phyloP scores from a whole-genome alignment of 331 rosid species.

The Pyracantha coccinea region DNA sequence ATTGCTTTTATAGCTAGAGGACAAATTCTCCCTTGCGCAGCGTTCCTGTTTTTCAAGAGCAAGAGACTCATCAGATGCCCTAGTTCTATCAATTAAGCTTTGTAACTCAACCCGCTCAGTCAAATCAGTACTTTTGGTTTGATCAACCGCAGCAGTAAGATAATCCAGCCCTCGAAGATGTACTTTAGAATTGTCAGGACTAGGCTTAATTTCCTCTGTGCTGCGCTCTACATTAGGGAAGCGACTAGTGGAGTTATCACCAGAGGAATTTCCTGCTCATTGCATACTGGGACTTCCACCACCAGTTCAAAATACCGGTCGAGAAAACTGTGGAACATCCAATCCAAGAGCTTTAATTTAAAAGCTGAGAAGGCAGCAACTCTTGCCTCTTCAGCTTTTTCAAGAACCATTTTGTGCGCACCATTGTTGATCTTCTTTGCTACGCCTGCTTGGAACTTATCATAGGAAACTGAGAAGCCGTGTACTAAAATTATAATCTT shows the following conservation, averaged over 20 bases:
- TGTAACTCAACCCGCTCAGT: slow-evolving; percentile 16
- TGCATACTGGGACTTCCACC: slow-evolving; percentile 33
- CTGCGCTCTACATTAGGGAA: too few relatives aligned
- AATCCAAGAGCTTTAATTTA: slow-evolving; percentile 85
- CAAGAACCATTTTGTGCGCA: too few relatives aligned
- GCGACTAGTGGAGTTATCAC: slow-evolving; percentile 44
- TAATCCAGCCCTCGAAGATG: slow-evolving; percentile 38
- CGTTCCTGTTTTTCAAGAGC: slow-evolving; percentile 29
- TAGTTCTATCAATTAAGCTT: slow-evolving; percentile 29
- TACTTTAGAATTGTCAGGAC: slow-evolving; percentile 26
- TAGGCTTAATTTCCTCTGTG: slow-evolving; percentile 16
- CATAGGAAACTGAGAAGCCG: not conserved
- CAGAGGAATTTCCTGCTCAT: slow-evolving; percentile 45
- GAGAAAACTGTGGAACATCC: slow-evolving; percentile 59
- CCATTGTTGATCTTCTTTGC: slow-evolving; percentile 95
- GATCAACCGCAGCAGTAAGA: slow-evolving; percentile 20
- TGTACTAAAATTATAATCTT: not conserved
- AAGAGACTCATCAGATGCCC: slow-evolving; percentile 11
- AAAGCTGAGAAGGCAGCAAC: slow-evolving; percentile 82
- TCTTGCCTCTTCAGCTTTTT: too few relatives aligned
- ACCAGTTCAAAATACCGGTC: slow-evolving; percentile 28
- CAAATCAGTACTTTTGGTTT: slow-evolving; percentile 22
- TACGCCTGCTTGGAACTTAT: slow-evolving; percentile 44
- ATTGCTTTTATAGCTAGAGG: slow-evolving; percentile 21
- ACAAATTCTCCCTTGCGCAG: slow-evolving; percentile 16